Evolutionary conservation across 495 filamentous ascomycete genomes (phyloP).

Genomic region (Viridothelium virens): DNA sequence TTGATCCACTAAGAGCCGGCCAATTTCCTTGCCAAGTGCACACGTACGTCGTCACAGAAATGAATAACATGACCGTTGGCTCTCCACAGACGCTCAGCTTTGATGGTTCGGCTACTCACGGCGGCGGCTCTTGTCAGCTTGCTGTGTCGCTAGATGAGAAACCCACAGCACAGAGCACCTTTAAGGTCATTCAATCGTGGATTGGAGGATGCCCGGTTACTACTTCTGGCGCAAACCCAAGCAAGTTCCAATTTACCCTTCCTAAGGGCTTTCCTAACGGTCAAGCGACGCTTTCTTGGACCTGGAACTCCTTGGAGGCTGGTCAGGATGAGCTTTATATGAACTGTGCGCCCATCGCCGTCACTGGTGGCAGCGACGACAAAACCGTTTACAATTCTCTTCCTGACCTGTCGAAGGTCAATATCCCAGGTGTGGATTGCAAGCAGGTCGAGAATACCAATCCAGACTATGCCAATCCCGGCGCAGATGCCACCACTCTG

Average conservation of each 20-base stretch:
- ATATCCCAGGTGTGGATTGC: slow-evolving; percentile 37
- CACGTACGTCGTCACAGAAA: slow-evolving; percentile 36
- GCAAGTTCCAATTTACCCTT: slow-evolving; percentile 49
- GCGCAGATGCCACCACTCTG: slow-evolving; percentile 14
- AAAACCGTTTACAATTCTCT: slow-evolving; percentile 31
- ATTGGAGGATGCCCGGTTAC: slow-evolving; percentile 67
- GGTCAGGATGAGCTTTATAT: slow-evolving; percentile 49
- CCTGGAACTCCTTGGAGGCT: slow-evolving; percentile 40
- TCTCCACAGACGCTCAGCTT: slow-evolving; percentile 47
- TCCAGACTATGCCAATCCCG: slow-evolving; percentile 25
- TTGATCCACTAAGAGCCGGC: slow-evolving; percentile 49
- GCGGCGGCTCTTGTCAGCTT: slow-evolving; percentile 81
- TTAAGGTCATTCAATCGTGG: slow-evolving; percentile 75
- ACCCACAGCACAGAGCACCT: slow-evolving; percentile 52
- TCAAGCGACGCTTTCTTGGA: slow-evolving; percentile 45
- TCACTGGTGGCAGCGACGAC: slow-evolving; percentile 39
- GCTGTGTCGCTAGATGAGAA: slow-evolving; percentile 63
- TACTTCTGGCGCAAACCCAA: slow-evolving; percentile 34
- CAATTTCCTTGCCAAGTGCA: slow-evolving; percentile 75
- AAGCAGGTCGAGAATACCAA: slow-evolving; percentile 17
- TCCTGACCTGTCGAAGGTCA: slow-evolving; percentile 54
- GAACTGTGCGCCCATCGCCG: slow-evolving; percentile 49
- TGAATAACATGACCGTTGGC: slow-evolving; percentile 48
- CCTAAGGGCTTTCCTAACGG: slow-evolving; percentile 52
- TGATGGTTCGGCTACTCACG: slow-evolving; percentile 60